A percentile compares a stretch with the other conserved stretches of the same genome.
Evolutionary conservation across 1,139 yeast genomes (phyloP).

Genomic region (Casaregolazyma suthepensis): DNA sequence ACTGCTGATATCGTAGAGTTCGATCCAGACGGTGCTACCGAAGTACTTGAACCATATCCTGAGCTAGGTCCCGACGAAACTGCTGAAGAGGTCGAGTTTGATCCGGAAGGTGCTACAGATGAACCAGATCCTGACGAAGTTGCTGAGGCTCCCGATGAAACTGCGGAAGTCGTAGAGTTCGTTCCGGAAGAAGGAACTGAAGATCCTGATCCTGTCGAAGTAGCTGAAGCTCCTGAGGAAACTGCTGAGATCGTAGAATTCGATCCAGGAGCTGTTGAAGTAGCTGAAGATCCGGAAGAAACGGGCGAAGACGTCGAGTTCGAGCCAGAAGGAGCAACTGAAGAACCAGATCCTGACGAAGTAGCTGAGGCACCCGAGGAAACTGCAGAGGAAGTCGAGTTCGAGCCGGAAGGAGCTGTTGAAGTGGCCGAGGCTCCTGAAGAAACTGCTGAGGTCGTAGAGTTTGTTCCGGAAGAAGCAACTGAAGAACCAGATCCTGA

Average conservation of each 20-base stretch:
- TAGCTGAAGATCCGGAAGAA: too few species aligned
- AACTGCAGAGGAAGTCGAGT: constrained; percentile 1
- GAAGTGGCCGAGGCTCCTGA: neutral
- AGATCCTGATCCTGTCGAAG: neutral
- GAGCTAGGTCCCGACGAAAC: neutral
- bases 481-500: neutral
- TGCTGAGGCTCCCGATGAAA: too few species aligned
- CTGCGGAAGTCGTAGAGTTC: too few species aligned
- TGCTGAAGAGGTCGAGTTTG: neutral
- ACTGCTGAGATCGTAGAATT: too few species aligned
- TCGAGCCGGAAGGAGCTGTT: neutral
- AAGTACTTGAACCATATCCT: too few species aligned
- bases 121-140: neutral
- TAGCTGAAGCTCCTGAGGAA: neutral
- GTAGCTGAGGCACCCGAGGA: constrained; percentile 5
- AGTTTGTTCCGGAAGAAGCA: too few species aligned
- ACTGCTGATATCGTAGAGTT: too few species aligned
- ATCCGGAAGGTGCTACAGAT: constrained; percentile 6
- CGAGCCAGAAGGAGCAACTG: neutral
- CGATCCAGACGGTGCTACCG: too few species aligned
- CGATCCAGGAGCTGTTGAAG: too few species aligned
- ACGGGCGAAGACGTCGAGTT: too few species aligned
- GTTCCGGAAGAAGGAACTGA: too few species aligned
- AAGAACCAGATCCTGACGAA: constrained; percentile 7
- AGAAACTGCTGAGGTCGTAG: too few species aligned